Base-by-base conservation (phyloP, 345 rosid species). In the Eucalyptus marginata region DNA sequence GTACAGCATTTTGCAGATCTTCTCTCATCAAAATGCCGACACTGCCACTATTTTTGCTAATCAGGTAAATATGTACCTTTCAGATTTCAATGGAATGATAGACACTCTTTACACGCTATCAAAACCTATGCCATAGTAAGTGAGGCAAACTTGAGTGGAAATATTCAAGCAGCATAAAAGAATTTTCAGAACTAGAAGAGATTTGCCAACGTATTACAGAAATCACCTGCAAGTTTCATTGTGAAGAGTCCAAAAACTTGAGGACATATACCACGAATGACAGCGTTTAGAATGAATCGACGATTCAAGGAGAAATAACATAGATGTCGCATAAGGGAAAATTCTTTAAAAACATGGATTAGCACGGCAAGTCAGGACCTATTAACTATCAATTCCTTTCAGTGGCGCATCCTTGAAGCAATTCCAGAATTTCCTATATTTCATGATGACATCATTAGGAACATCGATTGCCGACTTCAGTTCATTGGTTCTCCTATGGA, bases 401-500 rank as follows among this genome's bases (percentile, higher is more conserved):
- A 96, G 91, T 84, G 99, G 97, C 31, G 95, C 89, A 83, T 94
- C 96, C 86, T 87, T 92, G 89, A 95, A 97, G 90, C 94, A 95
- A 92, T 40, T 40, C 40, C 40, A 97, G 92, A 97, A 97, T 88
- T 93, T 94, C 90, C 94, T 93, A 93, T 96, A 97, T 90, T 95
- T 95, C 92, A 88, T 89, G 47, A 93, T 89, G 90, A 94, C 43
- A 68, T 95, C 96, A 90, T 91, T 91, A 76, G 98, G 97, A 89
- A 97, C 91, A 89, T 95, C 89, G 14, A 96, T 92, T 16, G 95
- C 97, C 90, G 94, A 94, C 93, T 95, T 95, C 59, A 96, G 94
- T 89, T 96, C 99, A 92, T 95, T 96, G 44, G 96, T 95, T 94
- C 98, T 95, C 96, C 99, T 96, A 89, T 81, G 86, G 40, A 86